Evolutionary conservation across 2,329 filamentous ascomycete species (phyloP), one percentile per base, ranked within the genome.

Genomic region (Atkinsonella hypoxylon): DNA sequence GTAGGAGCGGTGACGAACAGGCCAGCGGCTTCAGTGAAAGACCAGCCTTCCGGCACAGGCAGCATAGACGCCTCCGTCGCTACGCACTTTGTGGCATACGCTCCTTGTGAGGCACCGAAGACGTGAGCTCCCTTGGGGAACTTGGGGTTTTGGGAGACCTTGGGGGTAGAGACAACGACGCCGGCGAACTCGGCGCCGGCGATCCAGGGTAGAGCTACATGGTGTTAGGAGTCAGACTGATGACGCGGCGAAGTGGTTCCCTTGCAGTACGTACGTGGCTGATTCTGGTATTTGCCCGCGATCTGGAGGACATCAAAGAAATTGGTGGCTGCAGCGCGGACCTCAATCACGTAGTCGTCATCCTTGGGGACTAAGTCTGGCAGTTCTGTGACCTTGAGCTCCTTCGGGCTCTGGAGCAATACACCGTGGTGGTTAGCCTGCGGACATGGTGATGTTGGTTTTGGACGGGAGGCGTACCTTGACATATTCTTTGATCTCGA

Each of bases 291-390:
- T 78, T 94, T 95, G 51, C 91, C 91, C 62, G 89, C 85, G 62
- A 96, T 89, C 64, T 97, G 91, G 50, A 97, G 81, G 52, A 95
- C 85, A 66, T 97, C 91, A 73, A 96, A 97, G 78, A 97, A 97
- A 72, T 97, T 97, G 61, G 88, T 87, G 18, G 89, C 91, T 0
- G 86, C 79, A 45, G 91, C 88, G 68, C 89, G 87, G 61, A 97
- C 86, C 62, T 83, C 79, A 64, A 97, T 86, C 56, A 94, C 76
- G 66, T 96, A 97, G 70, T 95, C 81, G 62, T 86, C 73, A 32
- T 81, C 68, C 9, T 76, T 74, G 1, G 89, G 87, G 1, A 71
- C 70, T 1, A 89, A 90, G 49, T 89, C 87, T 17, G 89, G 82
- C 13, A 95, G 77, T 20, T 80, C 75, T 17, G 80, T 77, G 57